phyloP scores from a whole-genome alignment of 139 green algal genomes.

The Ostreobium quekettii region DNA sequence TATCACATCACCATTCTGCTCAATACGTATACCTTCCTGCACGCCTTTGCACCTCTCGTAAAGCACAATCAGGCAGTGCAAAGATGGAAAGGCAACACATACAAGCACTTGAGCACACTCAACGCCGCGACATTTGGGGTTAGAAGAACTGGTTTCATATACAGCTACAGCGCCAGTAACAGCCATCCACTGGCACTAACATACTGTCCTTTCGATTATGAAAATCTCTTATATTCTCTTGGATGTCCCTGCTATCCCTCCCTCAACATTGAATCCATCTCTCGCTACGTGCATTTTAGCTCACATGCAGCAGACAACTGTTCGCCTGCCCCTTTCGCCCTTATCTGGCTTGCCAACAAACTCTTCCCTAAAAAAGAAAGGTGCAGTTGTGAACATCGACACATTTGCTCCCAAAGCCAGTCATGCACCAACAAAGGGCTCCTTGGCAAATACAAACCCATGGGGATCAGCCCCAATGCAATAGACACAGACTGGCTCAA shows the following conservation, averaged over 20 bases:
- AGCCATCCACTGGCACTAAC: too few species aligned
- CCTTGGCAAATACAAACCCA: neutral
- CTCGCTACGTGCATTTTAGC: too few species aligned
- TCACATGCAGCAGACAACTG: too few species aligned
- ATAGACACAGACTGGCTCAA: neutral
- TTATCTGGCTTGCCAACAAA: neutral
- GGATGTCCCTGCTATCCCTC: neutral
- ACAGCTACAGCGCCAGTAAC: too few species aligned
- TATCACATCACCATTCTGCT: neutral
- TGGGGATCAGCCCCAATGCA: neutral
- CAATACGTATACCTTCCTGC: neutral
- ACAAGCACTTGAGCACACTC: neutral
- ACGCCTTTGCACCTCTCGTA: neutral
- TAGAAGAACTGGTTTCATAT: too few species aligned
- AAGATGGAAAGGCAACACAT: neutral
- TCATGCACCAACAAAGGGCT: neutral
- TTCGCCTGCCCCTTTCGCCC: neutral
- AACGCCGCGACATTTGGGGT: neutral
- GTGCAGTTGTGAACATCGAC: neutral
- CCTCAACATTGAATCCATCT: slow-evolving; percentile 2
- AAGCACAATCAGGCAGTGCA: neutral
- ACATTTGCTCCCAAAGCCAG: neutral
- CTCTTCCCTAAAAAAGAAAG: slow-evolving; percentile 1
- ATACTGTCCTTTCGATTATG: neutral
- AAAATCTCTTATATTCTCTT: neutral